Evolutionary conservation across 805 yeast genomes (phyloP).

Genomic region (Saturnispora dispora): DNA sequence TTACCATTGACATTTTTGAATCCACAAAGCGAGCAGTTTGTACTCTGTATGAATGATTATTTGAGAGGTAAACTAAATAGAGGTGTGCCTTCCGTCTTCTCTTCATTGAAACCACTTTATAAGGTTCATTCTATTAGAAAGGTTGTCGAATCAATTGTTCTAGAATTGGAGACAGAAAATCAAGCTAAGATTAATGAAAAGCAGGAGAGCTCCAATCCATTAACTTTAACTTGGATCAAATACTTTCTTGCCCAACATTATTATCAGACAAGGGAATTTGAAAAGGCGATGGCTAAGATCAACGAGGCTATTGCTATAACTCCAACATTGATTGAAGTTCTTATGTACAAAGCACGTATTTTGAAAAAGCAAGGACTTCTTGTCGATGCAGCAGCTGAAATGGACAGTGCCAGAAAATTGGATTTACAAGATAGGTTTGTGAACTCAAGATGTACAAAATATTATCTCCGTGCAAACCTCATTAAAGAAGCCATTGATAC

Average conservation of each 20-base stretch:
- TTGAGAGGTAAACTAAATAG: constrained; percentile 53
- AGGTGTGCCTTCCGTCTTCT: constrained; percentile 87
- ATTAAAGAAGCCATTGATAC: constrained; percentile 65
- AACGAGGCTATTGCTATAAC: constrained; percentile 60
- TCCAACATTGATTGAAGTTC: constrained; percentile 78
- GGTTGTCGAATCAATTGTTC: constrained; percentile 45
- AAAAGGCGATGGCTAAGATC: constrained; percentile 45
- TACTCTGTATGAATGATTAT: constrained; percentile 42
- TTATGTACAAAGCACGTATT: constrained; percentile 72
- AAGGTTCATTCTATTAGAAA: constrained; percentile 32
- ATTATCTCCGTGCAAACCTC: constrained; percentile 65
- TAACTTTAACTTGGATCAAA: constrained; percentile 55
- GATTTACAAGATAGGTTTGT: constrained; percentile 89
- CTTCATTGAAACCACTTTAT: constrained; percentile 75
- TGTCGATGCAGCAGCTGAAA: constrained; percentile 50
- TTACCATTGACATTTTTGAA: constrained; percentile 69
- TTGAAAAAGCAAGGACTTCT: constrained; percentile 61
- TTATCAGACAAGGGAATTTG: constrained; percentile 45
- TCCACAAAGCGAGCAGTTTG: constrained; percentile 34
- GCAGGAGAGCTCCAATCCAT: constrained; percentile 29
- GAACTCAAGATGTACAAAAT: constrained; percentile 81
- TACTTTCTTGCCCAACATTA: constrained; percentile 76
- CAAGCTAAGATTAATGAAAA: constrained; percentile 4
- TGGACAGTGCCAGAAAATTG: constrained; percentile 62
- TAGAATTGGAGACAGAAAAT: constrained; percentile 32